Evolutionary conservation across 345 rosid species (phyloP).

Genomic region (Lenwebbia sp.): DNA sequence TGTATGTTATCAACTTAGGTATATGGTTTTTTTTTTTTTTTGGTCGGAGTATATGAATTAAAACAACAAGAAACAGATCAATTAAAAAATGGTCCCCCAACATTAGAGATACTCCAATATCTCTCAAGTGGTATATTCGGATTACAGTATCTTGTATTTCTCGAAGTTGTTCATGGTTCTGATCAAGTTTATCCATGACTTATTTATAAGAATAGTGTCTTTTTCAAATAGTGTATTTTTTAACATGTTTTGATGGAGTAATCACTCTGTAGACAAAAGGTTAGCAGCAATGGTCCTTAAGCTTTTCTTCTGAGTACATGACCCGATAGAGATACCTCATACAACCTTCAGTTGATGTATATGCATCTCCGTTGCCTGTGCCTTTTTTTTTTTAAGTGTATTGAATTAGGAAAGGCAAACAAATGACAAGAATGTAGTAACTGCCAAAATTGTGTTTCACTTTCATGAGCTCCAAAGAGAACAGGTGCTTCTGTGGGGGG

Average conservation of each 20-base stretch:
- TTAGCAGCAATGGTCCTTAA: neutral
- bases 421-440: neutral
- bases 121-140: neutral
- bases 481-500: neutral
- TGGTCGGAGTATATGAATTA: neutral
- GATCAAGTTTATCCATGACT: neutral
- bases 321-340: neutral
- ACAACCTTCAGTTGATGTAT: neutral
- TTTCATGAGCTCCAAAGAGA: neutral
- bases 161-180: neutral
- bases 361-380: neutral
- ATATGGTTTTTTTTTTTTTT: neutral
- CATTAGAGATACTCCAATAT: neutral
- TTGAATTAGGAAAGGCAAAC: neutral
- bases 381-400: neutral
- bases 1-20: neutral
- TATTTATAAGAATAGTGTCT: neutral
- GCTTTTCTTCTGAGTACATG: neutral
- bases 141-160: neutral
- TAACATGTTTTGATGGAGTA: neutral
- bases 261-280: neutral
- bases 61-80: neutral
- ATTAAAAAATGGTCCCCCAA: neutral
- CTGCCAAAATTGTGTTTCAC: neutral
- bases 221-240: neutral